Conservation (phyloP, 2,329 filamentous ascomycete genomes). For the Tolypocladium pustulatum region DNA sequence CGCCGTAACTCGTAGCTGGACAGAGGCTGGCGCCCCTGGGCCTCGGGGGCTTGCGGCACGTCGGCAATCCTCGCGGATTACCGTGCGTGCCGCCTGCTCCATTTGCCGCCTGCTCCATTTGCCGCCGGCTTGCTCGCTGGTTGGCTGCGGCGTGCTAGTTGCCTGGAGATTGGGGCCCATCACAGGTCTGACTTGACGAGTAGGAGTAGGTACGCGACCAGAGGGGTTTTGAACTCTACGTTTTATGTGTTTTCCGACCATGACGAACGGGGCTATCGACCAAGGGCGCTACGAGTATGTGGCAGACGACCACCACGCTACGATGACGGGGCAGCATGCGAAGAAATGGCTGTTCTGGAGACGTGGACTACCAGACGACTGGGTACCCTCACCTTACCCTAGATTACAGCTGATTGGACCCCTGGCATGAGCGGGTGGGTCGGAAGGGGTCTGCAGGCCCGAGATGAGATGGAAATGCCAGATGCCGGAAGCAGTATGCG, state of each 20-base stretch:
- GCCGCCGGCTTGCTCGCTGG: not conserved
- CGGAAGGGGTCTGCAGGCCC: not conserved
- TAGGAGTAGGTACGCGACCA: not conserved
- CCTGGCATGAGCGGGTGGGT: not conserved
- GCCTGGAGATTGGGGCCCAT: not conserved
- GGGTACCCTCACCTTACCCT: not conserved
- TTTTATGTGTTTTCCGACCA: not conserved
- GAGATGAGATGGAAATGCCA: not conserved
- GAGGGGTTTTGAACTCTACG: not conserved
- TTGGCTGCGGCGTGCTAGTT: not conserved
- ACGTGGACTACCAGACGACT: not conserved
- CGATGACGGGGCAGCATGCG: not conserved
- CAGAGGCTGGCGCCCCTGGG: not conserved
- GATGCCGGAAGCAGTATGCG: not conserved
- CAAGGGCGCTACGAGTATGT: not conserved
- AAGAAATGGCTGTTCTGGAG: not conserved
- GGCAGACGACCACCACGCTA: not conserved
- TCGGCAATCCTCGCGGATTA: not conserved
- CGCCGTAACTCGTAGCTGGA: too few relatives aligned
- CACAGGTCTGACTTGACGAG: not conserved
- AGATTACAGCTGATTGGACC: not conserved
- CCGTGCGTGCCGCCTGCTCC: not conserved
- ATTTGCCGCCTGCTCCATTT: not conserved
- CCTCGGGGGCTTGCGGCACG: not conserved
- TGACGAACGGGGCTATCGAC: not conserved